Conservation (phyloP, 352 stramenopile species). For the Paralagenidium karlingii region DNA sequence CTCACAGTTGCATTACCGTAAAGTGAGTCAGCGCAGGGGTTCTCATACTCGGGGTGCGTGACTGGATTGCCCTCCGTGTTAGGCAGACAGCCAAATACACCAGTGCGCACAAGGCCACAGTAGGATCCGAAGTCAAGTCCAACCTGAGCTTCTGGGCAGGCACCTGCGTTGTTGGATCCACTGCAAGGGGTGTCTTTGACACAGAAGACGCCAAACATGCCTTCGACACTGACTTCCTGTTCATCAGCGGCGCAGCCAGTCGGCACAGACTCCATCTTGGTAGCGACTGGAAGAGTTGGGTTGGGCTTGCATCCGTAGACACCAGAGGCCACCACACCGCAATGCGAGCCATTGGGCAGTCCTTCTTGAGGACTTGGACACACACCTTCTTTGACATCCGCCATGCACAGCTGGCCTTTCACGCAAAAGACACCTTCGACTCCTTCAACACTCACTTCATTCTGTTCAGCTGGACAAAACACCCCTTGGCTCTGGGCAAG, state of each 20-base stretch:
- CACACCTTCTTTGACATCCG: slow-evolving; percentile 9
- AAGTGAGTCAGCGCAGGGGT: not conserved
- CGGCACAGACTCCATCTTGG: too few species aligned
- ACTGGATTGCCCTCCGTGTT: not conserved
- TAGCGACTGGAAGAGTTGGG: too few species aligned
- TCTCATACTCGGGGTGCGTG: not conserved
- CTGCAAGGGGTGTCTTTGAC: not conserved
- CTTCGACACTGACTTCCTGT: too few species aligned
- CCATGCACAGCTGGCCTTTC: too few species aligned
- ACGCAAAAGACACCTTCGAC: slow-evolving; percentile 5
- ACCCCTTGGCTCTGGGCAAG: too few species aligned
- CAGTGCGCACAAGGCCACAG: too few species aligned
- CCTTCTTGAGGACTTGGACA: slow-evolving; percentile 17
- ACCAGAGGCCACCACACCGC: slow-evolving; percentile 1
- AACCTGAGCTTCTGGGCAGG: too few species aligned
- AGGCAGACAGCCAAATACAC: slow-evolving; percentile 2
- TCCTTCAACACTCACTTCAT: slow-evolving; percentile 12
- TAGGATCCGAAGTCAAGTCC: too few species aligned
- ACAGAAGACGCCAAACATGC: slow-evolving; percentile 1
- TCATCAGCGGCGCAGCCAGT: too few species aligned
- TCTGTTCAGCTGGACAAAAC: too few species aligned
- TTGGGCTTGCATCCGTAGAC: slow-evolving; percentile 3
- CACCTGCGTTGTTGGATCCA: not conserved
- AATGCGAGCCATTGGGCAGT: slow-evolving; percentile 4
- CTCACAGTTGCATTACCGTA: slow-evolving; percentile 1